Evolutionary conservation across 768 basidiomycete genomes (phyloP).

Genomic region (Trametes elegans): DNA sequence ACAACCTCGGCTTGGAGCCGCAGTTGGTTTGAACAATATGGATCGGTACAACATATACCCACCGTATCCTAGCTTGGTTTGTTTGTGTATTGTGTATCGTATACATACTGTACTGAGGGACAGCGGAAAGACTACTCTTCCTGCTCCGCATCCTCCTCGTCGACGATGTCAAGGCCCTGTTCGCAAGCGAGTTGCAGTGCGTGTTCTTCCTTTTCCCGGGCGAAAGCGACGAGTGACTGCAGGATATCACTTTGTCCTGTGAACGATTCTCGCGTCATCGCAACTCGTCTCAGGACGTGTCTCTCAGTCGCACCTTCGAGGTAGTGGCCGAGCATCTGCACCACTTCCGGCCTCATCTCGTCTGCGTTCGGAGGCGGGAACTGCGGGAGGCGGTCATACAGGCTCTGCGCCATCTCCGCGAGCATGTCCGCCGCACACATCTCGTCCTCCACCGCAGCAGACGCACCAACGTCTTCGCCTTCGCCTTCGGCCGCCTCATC

Average conservation of each 20-base stretch:
- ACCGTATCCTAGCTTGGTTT: too few species aligned
- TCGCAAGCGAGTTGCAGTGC: slow-evolving; percentile 49
- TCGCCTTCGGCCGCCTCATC: slow-evolving; percentile 26
- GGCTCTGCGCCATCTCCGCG: slow-evolving; percentile 59
- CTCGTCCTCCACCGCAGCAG: slow-evolving; percentile 58
- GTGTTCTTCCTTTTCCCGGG: slow-evolving; percentile 43
- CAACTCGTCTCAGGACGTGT: too few species aligned
- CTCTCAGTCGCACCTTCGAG: slow-evolving; percentile 42
- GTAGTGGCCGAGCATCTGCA: slow-evolving; percentile 65
- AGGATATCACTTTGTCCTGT: slow-evolving; percentile 63
- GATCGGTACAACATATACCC: not conserved
- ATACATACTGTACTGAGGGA: not conserved
- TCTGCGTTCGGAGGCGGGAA: slow-evolving; percentile 22
- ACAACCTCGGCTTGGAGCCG: slow-evolving; percentile 50
- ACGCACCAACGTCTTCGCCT: too few species aligned
- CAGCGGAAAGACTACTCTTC: not conserved
- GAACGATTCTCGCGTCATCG: too few species aligned
- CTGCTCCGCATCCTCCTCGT: slow-evolving; percentile 36
- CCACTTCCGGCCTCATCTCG: slow-evolving; percentile 53
- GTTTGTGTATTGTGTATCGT: not conserved
- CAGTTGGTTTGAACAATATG: not conserved
- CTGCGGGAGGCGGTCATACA: slow-evolving; percentile 50
- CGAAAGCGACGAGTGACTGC: slow-evolving; percentile 49
- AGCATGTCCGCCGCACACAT: slow-evolving; percentile 67
- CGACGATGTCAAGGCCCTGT: slow-evolving; percentile 52